Evolutionary conservation across 2,329 filamentous ascomycete genomes (phyloP).

Genomic region (Scedosporium apiospermum): DNA sequence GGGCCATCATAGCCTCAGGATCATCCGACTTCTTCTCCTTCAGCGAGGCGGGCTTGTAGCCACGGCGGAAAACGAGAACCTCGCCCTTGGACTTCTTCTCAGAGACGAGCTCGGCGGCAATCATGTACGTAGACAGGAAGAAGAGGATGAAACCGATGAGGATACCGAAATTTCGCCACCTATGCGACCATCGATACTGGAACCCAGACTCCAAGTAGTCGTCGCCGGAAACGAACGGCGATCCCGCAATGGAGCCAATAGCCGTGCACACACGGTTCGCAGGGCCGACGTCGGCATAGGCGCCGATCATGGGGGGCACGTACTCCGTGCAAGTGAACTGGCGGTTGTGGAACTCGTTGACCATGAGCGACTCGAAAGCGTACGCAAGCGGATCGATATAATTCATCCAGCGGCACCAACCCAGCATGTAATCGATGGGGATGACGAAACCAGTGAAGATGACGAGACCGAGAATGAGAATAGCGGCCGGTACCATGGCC

Average conservation of each 20-base stretch:
- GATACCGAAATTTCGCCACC: slow-evolving; percentile 66
- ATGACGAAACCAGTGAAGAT: slow-evolving; percentile 64
- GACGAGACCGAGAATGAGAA: slow-evolving; percentile 57
- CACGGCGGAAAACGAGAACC: slow-evolving; percentile 64
- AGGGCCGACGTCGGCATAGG: slow-evolving; percentile 25
- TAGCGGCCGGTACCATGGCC: slow-evolving; percentile 49
- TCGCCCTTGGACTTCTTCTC: slow-evolving; percentile 66
- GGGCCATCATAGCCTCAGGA: slow-evolving; percentile 38
- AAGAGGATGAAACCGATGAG: slow-evolving; percentile 55
- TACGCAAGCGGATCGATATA: slow-evolving; percentile 74
- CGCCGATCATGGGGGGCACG: slow-evolving; percentile 29
- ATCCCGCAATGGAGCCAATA: slow-evolving; percentile 48
- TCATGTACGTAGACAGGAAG: slow-evolving; percentile 52
- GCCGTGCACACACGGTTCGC: slow-evolving; percentile 46
- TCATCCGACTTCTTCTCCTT: slow-evolving; percentile 56
- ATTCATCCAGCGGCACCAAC: slow-evolving; percentile 76
- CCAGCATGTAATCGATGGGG: slow-evolving; percentile 59
- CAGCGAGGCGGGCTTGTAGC: slow-evolving; percentile 49
- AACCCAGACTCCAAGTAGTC: slow-evolving; percentile 45
- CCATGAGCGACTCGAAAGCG: slow-evolving; percentile 69
- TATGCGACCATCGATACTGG: slow-evolving; percentile 46
- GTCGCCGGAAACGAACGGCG: slow-evolving; percentile 44
- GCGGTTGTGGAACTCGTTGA: slow-evolving; percentile 69
- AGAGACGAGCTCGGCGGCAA: slow-evolving; percentile 56
- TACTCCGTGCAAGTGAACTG: slow-evolving; percentile 43